These are phyloP conservation scores for Phytophthora pseudosyringae DNA, from an alignment of 352 stramenopile genomes.

Conservation along the genomic window DNA sequence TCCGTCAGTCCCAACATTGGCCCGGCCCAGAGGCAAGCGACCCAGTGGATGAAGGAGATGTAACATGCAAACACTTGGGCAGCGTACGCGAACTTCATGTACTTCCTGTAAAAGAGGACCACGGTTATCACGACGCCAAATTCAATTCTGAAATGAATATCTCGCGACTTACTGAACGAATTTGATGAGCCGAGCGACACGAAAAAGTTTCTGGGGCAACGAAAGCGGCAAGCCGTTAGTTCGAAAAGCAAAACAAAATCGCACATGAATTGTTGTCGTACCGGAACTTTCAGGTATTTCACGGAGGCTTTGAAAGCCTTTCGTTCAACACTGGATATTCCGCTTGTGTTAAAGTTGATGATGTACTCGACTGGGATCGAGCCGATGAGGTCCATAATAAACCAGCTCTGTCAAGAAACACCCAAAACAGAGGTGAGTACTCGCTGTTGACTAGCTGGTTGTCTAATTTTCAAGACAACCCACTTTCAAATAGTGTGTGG, in stretches of 20 bases:
- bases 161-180: slow-evolving; percentile 59
- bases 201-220: slow-evolving; percentile 63
- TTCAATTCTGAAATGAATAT: background rate
- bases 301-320: slow-evolving; percentile 69
- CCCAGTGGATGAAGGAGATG: slow-evolving; percentile 69
- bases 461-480: background rate
- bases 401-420: slow-evolving; percentile 44
- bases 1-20: slow-evolving; percentile 37
- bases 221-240: slow-evolving; percentile 2
- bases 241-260: background rate
- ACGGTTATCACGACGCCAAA: background rate
- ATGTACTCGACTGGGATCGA: slow-evolving; percentile 65
- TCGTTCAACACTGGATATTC: slow-evolving; percentile 56
- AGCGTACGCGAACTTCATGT: slow-evolving; percentile 68
- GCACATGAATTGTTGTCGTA: slow-evolving; percentile 19
- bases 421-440: background rate
- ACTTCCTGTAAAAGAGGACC: slow-evolving; percentile 43
- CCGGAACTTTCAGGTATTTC: slow-evolving; percentile 70
- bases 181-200: slow-evolving; percentile 62
- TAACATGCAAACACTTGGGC: slow-evolving; percentile 61
- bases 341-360: slow-evolving; percentile 31
- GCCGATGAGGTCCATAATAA: slow-evolving; percentile 58
- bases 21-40: slow-evolving; percentile 59
- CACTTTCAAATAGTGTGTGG: slow-evolving; percentile 54
- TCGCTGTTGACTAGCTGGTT: background rate